A percentile compares a stretch with the other conserved stretches of the same genome.
Evolutionary conservation across 257 asterid genomes (phyloP).

Genomic region (Ligustrum vulgare): DNA sequence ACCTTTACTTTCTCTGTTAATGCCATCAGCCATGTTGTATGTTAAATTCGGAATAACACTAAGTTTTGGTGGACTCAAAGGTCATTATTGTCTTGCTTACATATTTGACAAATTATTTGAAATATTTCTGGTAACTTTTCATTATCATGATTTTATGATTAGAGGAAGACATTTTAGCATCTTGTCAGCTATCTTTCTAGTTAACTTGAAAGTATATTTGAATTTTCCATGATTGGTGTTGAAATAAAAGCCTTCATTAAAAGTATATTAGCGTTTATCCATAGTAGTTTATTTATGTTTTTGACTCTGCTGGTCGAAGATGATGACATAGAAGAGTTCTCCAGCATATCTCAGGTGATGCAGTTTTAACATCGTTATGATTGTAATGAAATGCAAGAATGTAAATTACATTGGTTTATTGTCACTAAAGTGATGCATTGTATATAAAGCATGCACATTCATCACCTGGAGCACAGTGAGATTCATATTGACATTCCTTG

Average conservation of each 20-base stretch:
- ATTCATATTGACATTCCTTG: background rate
- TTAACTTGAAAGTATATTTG: background rate
- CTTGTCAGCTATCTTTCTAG: background rate
- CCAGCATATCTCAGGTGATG: conserved; percentile 59
- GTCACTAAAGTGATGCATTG: conserved; percentile 14
- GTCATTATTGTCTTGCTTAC: background rate
- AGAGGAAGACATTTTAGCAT: background rate
- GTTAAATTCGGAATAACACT: background rate
- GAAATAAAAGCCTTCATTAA: background rate
- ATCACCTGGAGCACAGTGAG: background rate
- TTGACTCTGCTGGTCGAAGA: conserved; percentile 52
- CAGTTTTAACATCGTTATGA: conserved; percentile 7
- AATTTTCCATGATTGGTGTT: background rate
- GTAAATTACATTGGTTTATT: background rate
- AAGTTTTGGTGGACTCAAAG: background rate
- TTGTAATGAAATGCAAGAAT: background rate
- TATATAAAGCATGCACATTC: background rate
- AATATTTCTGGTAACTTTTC: background rate
- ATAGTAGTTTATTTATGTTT: background rate
- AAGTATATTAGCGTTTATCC: background rate
- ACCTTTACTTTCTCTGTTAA: background rate
- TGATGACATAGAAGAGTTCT: conserved; percentile 64
- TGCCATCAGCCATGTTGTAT: background rate
- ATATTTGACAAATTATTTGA: background rate
- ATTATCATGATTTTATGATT: background rate